Evolutionary conservation across 768 basidiomycete species (phyloP), one percentile per base, ranked within the genome.

Genomic region (Rhodocollybia butyracea): DNA sequence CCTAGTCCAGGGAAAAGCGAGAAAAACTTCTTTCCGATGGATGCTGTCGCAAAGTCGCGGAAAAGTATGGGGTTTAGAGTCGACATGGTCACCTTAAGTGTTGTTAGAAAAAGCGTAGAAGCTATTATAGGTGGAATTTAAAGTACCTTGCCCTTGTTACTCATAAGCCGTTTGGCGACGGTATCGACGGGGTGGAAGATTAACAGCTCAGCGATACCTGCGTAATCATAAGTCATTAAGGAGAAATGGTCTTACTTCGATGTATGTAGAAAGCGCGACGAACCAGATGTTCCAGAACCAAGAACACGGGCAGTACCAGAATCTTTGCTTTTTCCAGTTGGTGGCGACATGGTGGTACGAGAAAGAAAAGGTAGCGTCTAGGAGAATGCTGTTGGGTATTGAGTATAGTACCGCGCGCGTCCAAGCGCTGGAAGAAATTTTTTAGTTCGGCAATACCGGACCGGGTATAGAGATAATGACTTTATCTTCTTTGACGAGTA

Each of bases 1-100:
- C 96, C 96, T 3, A 99, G 84, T 51, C 94, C 96, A 32, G 96
- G 96, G 77, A 99, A 99, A n/a, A 99, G 81, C 3, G 94, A 96
- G 17, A 97, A 61, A 61, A 96, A 79, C 69, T 89, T 91, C 38
- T 75, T 76, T 5, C 76, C 71, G 1, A 90, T 54, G 2, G 91
- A 73, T 2, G 91, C 86, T 0, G 79, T 68, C 7, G 95, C 89
- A 29, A 87, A 75, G 38, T 94, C 88, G 27, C 89, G 82, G 83
- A 99, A 99, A 68, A 99, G 79, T 75, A 98, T 88, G 41, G 81
- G 69, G 47, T 85, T 86, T 34, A 92, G 73, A 7, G 82, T 78
- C 17, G 79, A 72, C 43, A 82, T 61, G 10, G 88, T 82, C 41
- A 86, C 86, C 89, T 91, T 27, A n/a, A 24, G 26, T 45, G 5